A percentile compares a stretch with the other conserved stretches of the same genome.
Evolutionary conservation across 2,329 filamentous ascomycete genomes (phyloP).

Genomic region (Paraphaeosphaeria sporulosa): DNA sequence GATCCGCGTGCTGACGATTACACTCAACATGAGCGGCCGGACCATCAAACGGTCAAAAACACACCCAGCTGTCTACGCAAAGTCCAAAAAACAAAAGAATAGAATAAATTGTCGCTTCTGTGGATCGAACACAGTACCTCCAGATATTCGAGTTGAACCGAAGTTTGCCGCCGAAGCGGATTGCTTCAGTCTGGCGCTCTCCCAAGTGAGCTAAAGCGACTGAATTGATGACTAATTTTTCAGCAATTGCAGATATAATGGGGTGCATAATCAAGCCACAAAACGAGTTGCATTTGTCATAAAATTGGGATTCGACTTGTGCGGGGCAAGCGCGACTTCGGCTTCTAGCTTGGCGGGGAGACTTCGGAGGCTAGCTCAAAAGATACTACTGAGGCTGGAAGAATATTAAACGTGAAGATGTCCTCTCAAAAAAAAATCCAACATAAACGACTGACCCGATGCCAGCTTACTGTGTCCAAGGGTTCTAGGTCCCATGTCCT

Average conservation of each 20-base stretch:
- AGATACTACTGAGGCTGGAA: too few relatives aligned
- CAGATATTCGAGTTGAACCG: slow-evolving; percentile 16
- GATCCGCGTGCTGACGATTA: not conserved
- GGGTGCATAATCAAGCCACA: too few relatives aligned
- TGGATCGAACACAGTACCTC: slow-evolving; percentile 20
- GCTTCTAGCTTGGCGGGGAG: not conserved
- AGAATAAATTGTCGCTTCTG: slow-evolving; percentile 16
- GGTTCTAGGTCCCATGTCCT: too few relatives aligned
- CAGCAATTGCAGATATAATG: too few relatives aligned
- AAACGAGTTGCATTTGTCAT: not conserved
- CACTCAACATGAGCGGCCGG: not conserved
- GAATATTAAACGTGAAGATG: too few relatives aligned
- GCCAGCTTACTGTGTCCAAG: too few relatives aligned
- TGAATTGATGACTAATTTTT: not conserved
- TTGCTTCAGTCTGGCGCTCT: slow-evolving; percentile 23
- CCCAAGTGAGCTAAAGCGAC: slow-evolving; percentile 23
- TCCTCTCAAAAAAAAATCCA: too few relatives aligned
- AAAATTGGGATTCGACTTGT: not conserved
- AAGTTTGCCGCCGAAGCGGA: slow-evolving; percentile 16
- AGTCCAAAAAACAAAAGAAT: not conserved
- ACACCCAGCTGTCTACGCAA: not conserved
- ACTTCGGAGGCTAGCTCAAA: not conserved
- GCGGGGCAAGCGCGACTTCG: not conserved
- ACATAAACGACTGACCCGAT: too few relatives aligned
- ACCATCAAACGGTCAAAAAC: not conserved